phyloP scores from a whole-genome alignment of 345 rosid species.

The Hypericum perforatum region DNA sequence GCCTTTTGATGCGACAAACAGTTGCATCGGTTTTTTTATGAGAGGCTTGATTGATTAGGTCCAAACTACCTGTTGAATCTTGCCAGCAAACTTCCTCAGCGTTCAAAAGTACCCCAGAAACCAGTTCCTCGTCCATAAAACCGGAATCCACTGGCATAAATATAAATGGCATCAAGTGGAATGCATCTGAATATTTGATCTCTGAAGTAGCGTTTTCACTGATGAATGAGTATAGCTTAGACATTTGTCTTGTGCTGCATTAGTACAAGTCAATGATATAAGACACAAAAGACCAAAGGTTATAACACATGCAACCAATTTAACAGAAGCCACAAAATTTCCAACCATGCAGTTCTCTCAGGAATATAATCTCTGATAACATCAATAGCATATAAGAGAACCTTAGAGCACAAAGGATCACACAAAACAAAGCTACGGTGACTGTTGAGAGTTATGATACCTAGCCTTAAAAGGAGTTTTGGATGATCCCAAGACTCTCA shows the following conservation, averaged over 20 bases:
- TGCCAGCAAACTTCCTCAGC: slow-evolving; percentile 68
- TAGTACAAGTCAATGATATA: slow-evolving; percentile 17
- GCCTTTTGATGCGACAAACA: slow-evolving; percentile 35
- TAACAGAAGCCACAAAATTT: too few species aligned
- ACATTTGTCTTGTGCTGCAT: slow-evolving; percentile 67
- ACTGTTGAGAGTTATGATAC: slow-evolving; percentile 20
- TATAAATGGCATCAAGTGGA: slow-evolving; percentile 42
- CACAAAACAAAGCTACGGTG: too few species aligned
- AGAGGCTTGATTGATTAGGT: slow-evolving; percentile 37
- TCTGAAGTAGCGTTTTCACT: slow-evolving; percentile 48
- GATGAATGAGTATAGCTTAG: slow-evolving; percentile 61
- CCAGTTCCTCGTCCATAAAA: slow-evolving; percentile 35
- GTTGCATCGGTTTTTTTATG: slow-evolving; percentile 22
- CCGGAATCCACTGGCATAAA: slow-evolving; percentile 55
- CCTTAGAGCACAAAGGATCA: too few species aligned
- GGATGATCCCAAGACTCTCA: slow-evolving; percentile 46
- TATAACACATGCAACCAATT: background rate
- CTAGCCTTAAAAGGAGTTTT: slow-evolving; percentile 55
- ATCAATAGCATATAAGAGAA: too few species aligned
- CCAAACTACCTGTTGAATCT: slow-evolving; percentile 60
- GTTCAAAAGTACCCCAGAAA: slow-evolving; percentile 54
- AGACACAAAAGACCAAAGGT: background rate
- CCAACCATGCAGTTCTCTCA: too few species aligned
- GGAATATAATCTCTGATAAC: too few species aligned
- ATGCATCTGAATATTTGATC: slow-evolving; percentile 40